These are phyloP conservation scores for Beauveria sp. DNA, from an alignment of 2,329 filamentous ascomycete species.

Conservation along the genomic window DNA sequence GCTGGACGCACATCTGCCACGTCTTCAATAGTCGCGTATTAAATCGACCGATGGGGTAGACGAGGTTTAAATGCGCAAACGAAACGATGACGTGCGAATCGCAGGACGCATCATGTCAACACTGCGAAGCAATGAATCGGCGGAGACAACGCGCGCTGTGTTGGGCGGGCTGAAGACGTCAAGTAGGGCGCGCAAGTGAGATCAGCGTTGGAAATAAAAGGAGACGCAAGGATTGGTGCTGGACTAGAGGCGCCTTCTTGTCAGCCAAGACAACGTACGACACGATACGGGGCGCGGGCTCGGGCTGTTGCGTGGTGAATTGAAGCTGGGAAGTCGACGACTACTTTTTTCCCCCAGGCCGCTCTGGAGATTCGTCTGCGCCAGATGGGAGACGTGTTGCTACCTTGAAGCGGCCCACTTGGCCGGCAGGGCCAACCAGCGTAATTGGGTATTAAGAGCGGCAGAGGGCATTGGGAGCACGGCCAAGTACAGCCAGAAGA, in stretches of 20 bases:
- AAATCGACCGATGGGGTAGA: background rate
- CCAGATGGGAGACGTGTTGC: conserved; percentile 13
- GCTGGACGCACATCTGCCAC: conserved; percentile 1
- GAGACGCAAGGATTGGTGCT: background rate
- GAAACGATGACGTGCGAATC: background rate
- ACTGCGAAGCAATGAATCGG: background rate
- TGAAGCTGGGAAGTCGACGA: conserved; percentile 8
- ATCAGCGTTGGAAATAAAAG: background rate
- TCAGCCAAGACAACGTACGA: background rate
- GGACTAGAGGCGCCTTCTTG: background rate
- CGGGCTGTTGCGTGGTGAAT: conserved; percentile 2
- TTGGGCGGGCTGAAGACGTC: conserved; percentile 1
- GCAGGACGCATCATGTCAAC: conserved; percentile 6
- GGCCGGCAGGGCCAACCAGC: conserved; percentile 4
- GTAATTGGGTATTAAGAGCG: background rate
- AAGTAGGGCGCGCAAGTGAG: background rate
- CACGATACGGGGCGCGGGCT: background rate
- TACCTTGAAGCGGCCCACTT: conserved; percentile 9
- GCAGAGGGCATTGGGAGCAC: background rate
- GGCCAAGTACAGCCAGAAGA: background rate
- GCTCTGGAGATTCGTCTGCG: conserved; percentile 10
- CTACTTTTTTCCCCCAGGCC: conserved; percentile 9
- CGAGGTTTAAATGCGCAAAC: conserved; percentile 1
- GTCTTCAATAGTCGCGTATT: background rate
- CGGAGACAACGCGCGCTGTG: conserved; percentile 4